Percentiles rank a stretch among this genome's conserved stretches.
Conservation (phyloP, 2,329 filamentous ascomycete species). For the Nothomitra cinnamomea region DNA sequence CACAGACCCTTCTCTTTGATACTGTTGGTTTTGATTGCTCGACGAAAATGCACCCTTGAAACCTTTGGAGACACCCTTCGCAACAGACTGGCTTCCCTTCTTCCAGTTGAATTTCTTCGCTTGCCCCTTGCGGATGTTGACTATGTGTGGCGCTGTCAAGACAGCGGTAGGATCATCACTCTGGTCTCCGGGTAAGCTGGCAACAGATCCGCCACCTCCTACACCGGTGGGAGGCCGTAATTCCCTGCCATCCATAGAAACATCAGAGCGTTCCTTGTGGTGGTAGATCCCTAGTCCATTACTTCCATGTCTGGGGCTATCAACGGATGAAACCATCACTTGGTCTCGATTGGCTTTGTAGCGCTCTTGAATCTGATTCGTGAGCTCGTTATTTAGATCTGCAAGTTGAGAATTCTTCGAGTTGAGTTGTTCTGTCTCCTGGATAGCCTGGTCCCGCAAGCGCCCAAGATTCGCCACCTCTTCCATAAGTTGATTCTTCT, state of each 20-base stretch:
- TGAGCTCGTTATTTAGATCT: constrained; percentile 89
- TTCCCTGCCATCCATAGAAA: constrained; percentile 23
- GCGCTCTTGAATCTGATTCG: constrained; percentile 81
- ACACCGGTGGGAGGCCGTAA: neutral
- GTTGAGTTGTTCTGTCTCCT: constrained; percentile 90
- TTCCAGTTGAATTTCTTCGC: constrained; percentile 98
- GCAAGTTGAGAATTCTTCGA: constrained; percentile 87
- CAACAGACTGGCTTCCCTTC: constrained; percentile 84
- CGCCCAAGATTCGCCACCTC: constrained; percentile 69
- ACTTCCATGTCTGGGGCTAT: constrained; percentile 24
- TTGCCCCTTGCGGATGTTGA: constrained; percentile 88
- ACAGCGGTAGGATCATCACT: constrained; percentile 45
- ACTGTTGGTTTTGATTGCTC: constrained; percentile 38
- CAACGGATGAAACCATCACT: constrained; percentile 30
- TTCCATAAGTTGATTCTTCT: constrained; percentile 67
- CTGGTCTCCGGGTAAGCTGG: constrained; percentile 25
- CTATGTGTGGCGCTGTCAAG: constrained; percentile 67
- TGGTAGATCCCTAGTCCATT: constrained; percentile 49
- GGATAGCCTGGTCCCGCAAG: constrained; percentile 80
- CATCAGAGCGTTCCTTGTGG: constrained; percentile 32
- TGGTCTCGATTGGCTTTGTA: constrained; percentile 57
- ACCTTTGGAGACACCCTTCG: constrained; percentile 85
- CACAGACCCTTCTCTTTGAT: constrained; percentile 33
- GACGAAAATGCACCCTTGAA: constrained; percentile 81
- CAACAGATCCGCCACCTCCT: constrained; percentile 24